A percentile compares a stretch with the other conserved stretches of the same genome.
phyloP scores from a whole-genome alignment of 129 eudicot genomes.

The Oenanthe sinensis region DNA sequence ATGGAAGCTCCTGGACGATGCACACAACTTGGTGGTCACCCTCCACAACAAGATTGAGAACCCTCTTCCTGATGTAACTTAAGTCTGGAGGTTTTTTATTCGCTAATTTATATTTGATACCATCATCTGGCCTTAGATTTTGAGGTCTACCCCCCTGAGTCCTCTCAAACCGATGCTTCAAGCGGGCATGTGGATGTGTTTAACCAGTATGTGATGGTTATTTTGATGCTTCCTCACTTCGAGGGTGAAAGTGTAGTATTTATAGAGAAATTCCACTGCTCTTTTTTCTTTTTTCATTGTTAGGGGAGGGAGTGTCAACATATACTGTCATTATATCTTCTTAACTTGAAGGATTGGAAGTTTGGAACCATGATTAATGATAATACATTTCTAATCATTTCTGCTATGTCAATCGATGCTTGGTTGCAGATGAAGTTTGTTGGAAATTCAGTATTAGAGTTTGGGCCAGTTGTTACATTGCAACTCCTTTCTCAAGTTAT shows the following conservation, averaged over 20 bases:
- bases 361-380: neutral
- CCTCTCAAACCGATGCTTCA: conserved; percentile 1
- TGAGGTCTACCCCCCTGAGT: neutral
- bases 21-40: conserved; percentile 69
- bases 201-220: neutral
- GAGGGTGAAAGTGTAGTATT: neutral
- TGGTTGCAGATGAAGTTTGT: neutral
- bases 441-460: neutral
- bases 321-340: neutral
- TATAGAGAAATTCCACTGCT: neutral
- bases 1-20: conserved; percentile 89
- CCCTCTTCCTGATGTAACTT: conserved; percentile 11
- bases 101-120: conserved; percentile 12
- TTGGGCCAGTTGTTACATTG: neutral
- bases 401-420: neutral
- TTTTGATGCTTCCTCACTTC: conserved; percentile 5
- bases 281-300: neutral
- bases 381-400: neutral
- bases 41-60: conserved; percentile 70
- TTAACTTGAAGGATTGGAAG: neutral
- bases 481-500: neutral
- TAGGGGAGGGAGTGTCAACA: neutral
- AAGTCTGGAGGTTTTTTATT: neutral
- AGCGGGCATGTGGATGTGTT: conserved; percentile 3
- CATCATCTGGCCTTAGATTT: conserved; percentile 1